A percentile compares a stretch with the other conserved stretches of the same genome.
These are phyloP conservation scores for Passalora sequoiae DNA, from an alignment of 2,329 filamentous ascomycete species.

Conservation along the genomic window DNA sequence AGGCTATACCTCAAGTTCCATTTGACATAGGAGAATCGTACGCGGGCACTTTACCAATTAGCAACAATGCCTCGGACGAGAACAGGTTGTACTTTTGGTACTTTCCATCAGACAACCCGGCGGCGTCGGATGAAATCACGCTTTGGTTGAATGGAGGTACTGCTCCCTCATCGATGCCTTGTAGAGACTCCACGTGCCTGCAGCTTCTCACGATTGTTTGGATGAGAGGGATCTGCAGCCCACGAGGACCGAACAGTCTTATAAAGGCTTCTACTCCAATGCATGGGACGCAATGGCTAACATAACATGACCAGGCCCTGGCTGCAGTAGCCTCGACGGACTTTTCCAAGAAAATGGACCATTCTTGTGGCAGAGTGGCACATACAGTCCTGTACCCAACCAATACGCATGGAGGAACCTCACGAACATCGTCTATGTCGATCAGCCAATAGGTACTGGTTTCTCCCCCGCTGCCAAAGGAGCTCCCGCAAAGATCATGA, in stretches of 20 bases:
- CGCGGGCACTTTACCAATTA: slow-evolving; percentile 49
- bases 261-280: too few relatives aligned
- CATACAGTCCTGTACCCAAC: slow-evolving; percentile 38
- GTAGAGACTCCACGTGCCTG: too few relatives aligned
- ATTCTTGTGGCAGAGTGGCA: slow-evolving; percentile 42
- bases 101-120: slow-evolving; percentile 43
- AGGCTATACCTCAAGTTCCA: slow-evolving; percentile 34
- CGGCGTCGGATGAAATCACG: slow-evolving; percentile 28
- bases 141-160: slow-evolving; percentile 1
- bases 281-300: too few relatives aligned
- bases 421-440: slow-evolving; percentile 68
- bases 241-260: too few relatives aligned
- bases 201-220: background rate
- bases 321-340: slow-evolving; percentile 11
- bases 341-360: slow-evolving; percentile 19
- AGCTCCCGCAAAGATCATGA: slow-evolving; percentile 26
- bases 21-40: slow-evolving; percentile 44
- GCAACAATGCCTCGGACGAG: slow-evolving; percentile 36
- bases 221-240: too few relatives aligned
- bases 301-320: background rate
- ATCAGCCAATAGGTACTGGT: slow-evolving; percentile 47
- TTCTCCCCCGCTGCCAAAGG: slow-evolving; percentile 35
- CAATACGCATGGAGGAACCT: slow-evolving; percentile 52
- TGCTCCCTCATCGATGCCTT: too few relatives aligned
- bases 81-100: slow-evolving; percentile 46